A percentile compares a stretch with the other conserved stretches of the same genome.
Conservation (phyloP, 768 basidiomycete species). For the Pseudohyphozyma bogoriensis region DNA sequence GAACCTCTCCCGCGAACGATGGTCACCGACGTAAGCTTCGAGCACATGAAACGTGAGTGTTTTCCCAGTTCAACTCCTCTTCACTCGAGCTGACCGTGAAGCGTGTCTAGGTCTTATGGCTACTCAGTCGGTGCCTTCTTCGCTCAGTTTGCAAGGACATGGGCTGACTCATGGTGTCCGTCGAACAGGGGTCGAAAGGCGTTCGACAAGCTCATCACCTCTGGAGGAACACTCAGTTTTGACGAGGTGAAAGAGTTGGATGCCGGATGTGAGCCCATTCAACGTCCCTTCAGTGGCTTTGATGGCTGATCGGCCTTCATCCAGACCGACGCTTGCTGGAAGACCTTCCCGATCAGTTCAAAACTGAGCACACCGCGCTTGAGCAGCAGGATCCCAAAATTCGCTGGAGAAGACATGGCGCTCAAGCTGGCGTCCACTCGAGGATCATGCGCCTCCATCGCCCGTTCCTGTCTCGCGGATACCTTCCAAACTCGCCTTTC, state of each 20-base stretch:
- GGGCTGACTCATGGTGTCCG: no score
- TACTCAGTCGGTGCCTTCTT: no score
- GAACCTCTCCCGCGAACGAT: not conserved
- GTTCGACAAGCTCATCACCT: constrained; percentile 20
- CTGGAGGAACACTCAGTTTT: constrained; percentile 12
- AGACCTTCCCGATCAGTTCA: constrained; percentile 10
- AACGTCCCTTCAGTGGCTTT: no score
- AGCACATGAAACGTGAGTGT: constrained; percentile 17
- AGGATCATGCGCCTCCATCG: constrained; percentile 24
- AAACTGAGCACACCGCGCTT: constrained; percentile 10
- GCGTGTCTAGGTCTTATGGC: no score
- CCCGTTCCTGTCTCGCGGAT: constrained; percentile 14
- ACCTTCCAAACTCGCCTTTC: not conserved
- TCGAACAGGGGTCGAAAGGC: constrained; percentile 7
- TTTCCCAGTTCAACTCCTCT: not conserved
- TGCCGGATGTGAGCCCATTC: no score
- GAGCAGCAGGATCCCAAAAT: not conserved
- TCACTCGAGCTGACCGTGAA: not conserved
- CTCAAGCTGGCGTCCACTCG: constrained; percentile 5
- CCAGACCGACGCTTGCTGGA: constrained; percentile 16
- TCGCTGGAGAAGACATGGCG: not conserved
- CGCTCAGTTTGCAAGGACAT: no score
- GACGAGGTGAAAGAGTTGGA: constrained; percentile 18
- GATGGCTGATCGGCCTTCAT: no score
- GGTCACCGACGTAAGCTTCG: constrained; percentile 15